Conservation (phyloP, 768 basidiomycete genomes). For the Gloeophyllum trabeum region DNA sequence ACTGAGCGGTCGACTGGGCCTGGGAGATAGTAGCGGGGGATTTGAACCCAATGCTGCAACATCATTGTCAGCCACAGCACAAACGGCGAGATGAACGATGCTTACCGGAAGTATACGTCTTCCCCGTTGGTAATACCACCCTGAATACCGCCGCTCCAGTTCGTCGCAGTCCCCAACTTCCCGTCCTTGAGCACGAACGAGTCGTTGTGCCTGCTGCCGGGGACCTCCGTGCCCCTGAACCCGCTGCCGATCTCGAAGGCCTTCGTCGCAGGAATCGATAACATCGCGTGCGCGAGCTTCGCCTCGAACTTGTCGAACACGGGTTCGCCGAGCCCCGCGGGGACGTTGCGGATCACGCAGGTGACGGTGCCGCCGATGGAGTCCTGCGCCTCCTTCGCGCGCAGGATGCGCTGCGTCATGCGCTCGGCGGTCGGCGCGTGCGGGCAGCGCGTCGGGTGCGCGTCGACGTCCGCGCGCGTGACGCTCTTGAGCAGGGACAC, state of each 20-base stretch:
- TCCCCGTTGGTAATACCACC: slow-evolving; percentile 98
- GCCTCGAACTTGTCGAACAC: slow-evolving; percentile 99
- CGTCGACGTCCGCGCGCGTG: slow-evolving; percentile 83
- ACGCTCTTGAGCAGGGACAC: slow-evolving; percentile 65
- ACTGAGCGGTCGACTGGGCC: slow-evolving; percentile 81
- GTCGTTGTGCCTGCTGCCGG: slow-evolving; percentile 92
- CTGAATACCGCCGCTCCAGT: slow-evolving; percentile 96
- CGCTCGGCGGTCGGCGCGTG: slow-evolving; percentile 78
- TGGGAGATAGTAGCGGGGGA: slow-evolving; percentile 97
- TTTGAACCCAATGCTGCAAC: slow-evolving; percentile 84
- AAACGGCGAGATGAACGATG: slow-evolving; percentile 7
- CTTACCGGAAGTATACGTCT: slow-evolving; percentile 92
- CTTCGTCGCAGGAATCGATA: slow-evolving; percentile 97
- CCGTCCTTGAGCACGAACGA: slow-evolving; percentile 59
- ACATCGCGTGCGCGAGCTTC: slow-evolving; percentile 91
- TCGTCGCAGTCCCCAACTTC: slow-evolving; percentile 72
- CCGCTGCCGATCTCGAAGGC: slow-evolving; percentile 97
- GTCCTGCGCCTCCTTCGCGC: slow-evolving; percentile 82
- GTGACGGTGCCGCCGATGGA: slow-evolving; percentile 98
- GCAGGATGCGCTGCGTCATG: slow-evolving; percentile 92
- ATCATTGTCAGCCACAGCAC: slow-evolving; percentile 1
- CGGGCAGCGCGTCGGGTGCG: slow-evolving; percentile 80
- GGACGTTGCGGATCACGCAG: slow-evolving; percentile 87
- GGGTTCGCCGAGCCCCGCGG: slow-evolving; percentile 90
- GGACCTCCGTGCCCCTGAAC: slow-evolving; percentile 88